phyloP scores from a whole-genome alignment of 2,329 filamentous ascomycete species.

The Colletotrichum agaves region DNA sequence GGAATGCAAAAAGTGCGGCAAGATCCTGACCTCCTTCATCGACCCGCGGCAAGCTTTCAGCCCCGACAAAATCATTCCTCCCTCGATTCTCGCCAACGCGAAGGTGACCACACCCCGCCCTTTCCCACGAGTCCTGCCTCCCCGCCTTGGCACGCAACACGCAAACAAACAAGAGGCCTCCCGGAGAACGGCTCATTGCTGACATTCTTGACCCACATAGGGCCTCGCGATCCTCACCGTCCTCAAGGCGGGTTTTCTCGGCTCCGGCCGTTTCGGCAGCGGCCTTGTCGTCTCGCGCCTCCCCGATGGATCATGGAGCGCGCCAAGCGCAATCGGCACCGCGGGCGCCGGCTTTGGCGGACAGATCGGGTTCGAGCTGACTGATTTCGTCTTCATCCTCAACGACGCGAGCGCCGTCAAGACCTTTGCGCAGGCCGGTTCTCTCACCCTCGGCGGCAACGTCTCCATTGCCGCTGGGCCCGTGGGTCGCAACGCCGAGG shows the following conservation, averaged over 20 bases:
- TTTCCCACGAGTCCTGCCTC: slow-evolving; percentile 15
- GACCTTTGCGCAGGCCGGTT: slow-evolving; percentile 92
- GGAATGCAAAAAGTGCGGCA: slow-evolving; percentile 97
- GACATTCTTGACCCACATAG: slow-evolving; percentile 46
- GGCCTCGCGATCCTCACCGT: slow-evolving; percentile 88
- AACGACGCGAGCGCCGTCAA: slow-evolving; percentile 91
- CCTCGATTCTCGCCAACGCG: slow-evolving; percentile 86
- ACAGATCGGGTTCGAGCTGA: slow-evolving; percentile 88
- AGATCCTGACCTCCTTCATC: slow-evolving; percentile 94
- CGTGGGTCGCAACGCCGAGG: slow-evolving; percentile 93
- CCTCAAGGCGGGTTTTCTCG: slow-evolving; percentile 87
- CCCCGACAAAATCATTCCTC: slow-evolving; percentile 96
- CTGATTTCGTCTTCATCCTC: slow-evolving; percentile 97
- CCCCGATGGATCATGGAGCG: slow-evolving; percentile 82
- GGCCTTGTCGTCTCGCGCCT: slow-evolving; percentile 85
- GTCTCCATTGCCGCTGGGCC: slow-evolving; percentile 96
- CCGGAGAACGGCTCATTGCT: background rate
- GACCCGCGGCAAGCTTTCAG: slow-evolving; percentile 94
- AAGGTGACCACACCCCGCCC: slow-evolving; percentile 68
- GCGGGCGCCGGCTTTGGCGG: slow-evolving; percentile 85
- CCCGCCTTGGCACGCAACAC: slow-evolving; percentile 13
- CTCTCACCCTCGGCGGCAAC: slow-evolving; percentile 92
- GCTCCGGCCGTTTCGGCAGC: slow-evolving; percentile 83
- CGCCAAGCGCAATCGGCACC: slow-evolving; percentile 83
- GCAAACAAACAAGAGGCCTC: slow-evolving; percentile 11